A percentile compares a stretch with the other conserved stretches of the same genome.
Evolutionary conservation across 441 rosid species (phyloP).

Genomic region (Gossypium schwendimanii): DNA sequence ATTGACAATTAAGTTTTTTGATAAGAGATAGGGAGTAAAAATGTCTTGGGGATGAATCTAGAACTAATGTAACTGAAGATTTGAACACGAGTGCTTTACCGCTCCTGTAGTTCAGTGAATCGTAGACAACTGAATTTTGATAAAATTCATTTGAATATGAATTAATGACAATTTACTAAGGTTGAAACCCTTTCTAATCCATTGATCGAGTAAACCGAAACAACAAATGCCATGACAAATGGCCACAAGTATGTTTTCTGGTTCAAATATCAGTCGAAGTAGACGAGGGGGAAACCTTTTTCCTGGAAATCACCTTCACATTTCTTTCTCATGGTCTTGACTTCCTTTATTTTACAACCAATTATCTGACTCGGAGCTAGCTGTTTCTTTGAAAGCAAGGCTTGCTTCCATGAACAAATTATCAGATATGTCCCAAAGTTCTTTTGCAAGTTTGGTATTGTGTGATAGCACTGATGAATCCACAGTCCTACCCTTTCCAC

Average conservation of each 20-base stretch:
- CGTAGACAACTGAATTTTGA: not conserved
- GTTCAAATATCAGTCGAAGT: not conserved
- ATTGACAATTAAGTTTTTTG: too few relatives aligned
- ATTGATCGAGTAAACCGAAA: not conserved
- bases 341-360: not conserved
- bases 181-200: too few relatives aligned
- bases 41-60: too few relatives aligned
- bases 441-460: slow-evolving; percentile 37
- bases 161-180: not conserved
- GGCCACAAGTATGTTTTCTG: not conserved
- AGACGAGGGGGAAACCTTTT: not conserved
- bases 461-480: slow-evolving; percentile 49
- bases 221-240: not conserved
- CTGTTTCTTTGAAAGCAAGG: slow-evolving; percentile 21
- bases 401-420: slow-evolving; percentile 34
- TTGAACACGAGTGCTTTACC: too few relatives aligned
- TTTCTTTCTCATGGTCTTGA: slow-evolving; percentile 1
- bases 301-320: not conserved
- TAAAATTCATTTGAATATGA: not conserved
- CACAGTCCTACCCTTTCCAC: slow-evolving; percentile 65
- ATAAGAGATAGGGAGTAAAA: too few relatives aligned
- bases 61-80: too few relatives aligned
- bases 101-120: too few relatives aligned
- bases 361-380: not conserved
- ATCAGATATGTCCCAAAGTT: slow-evolving; percentile 62